These are phyloP conservation scores for Thozetella sp. DNA, from an alignment of 495 filamentous ascomycete species.

Conservation along the genomic window DNA sequence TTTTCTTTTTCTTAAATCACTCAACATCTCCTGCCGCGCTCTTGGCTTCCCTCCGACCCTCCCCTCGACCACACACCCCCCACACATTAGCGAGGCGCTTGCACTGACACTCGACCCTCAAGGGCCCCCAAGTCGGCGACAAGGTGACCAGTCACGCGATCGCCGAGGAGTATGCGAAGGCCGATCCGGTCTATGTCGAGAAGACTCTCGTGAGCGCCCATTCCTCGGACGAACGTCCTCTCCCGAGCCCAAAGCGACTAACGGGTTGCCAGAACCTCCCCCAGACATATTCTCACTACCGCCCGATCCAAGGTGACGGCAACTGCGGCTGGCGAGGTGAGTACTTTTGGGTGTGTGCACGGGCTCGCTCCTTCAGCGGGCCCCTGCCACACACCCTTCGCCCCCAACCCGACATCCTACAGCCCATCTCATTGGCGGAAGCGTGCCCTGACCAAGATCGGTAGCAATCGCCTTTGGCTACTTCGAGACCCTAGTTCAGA, in stretches of 20 bases:
- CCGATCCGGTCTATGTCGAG: conserved; percentile 78
- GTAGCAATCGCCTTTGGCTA: conserved; percentile 90
- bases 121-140: conserved; percentile 84
- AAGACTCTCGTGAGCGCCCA: conserved; percentile 77
- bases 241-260: conserved; percentile 9
- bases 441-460: conserved; percentile 6
- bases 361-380: conserved; percentile 14
- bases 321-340: conserved; percentile 98
- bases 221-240: background rate
- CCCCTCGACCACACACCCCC: no score
- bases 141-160: conserved; percentile 78
- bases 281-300: conserved; percentile 83
- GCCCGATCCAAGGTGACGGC: conserved; percentile 88
- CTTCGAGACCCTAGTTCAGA: conserved; percentile 78
- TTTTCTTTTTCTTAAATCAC: no score
- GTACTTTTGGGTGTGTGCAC: conserved; percentile 9
- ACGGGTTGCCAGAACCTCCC: conserved; percentile 65
- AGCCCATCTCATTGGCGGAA: background rate
- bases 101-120: conserved; percentile 22
- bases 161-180: conserved; percentile 86
- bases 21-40: no score
- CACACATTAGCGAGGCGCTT: background rate
- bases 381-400: background rate
- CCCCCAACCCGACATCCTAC: background rate
- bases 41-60: no score